Base-by-base conservation (phyloP, 108 stramenopile genomes). In the Stephanodiscus minutulus region DNA sequence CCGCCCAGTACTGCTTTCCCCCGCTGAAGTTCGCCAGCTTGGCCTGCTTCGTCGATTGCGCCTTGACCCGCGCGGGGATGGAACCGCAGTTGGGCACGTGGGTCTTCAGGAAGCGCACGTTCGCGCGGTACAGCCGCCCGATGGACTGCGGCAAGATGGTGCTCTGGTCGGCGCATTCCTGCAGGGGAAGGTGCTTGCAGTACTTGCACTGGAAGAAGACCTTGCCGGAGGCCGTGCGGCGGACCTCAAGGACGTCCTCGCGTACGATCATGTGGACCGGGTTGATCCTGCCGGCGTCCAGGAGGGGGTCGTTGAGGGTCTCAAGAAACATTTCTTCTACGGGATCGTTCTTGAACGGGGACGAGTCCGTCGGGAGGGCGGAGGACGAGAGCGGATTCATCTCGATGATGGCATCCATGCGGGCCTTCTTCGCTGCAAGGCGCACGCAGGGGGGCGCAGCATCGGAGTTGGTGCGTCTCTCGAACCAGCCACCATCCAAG, bases 341-440 rank as follows among this genome's bases (percentile, higher is more conserved):
- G 52, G 52, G 52, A 53, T 53, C 52, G 25, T 53, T 27, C 25
- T 27, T 53, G 52, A 44, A 44, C 43, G 43, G 43, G 43, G 43
- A 15, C 43, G 43, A 3, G 12, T 44, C 43, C 43, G 15, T 15
- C 43, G 43, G 13, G 2, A 15, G 43, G 43, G 13, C 43, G 13
- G 43, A 44, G 2, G 43, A 44, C 13, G 43, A 3, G 12, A 44
- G 43, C 13, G 43, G 1, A 12, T 11, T 44, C 43, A 17, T 13
- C 43, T 44, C 15, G 43, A 44, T 13, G 43, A 13, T 1, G 8
- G 39, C 43, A 13, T 44, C 12, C 15, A 12, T 12, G 15, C 43
- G 43, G 13, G 43, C 15, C 13, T 44, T 44, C 43, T 15, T 44
- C 43, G 15, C 13, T 15, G 15, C 43, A 0, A 44, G 43, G 15